phyloP scores from a whole-genome alignment of 1,284 basidiomycete genomes.

The Puccinia coronata region DNA sequence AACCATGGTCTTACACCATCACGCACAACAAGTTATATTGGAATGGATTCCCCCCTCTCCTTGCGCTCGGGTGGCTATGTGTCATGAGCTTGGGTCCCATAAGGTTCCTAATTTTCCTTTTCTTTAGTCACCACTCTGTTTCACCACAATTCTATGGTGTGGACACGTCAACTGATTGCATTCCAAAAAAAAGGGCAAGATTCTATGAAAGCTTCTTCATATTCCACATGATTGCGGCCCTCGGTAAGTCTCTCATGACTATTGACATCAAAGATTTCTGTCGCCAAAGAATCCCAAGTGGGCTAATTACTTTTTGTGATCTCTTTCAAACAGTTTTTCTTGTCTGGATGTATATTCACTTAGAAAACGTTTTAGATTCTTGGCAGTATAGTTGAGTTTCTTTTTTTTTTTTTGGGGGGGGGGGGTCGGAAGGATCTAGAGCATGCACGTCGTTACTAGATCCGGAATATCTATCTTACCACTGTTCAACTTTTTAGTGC shows the following conservation, averaged over 20 bases:
- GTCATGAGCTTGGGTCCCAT: slow-evolving; percentile 47
- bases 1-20: slow-evolving; percentile 39
- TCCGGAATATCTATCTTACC: background rate
- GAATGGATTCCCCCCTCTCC: slow-evolving; percentile 39
- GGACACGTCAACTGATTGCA: background rate
- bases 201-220: slow-evolving; percentile 48
- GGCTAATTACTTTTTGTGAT: background rate
- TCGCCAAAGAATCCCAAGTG: background rate
- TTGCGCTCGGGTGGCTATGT: slow-evolving; percentile 45
- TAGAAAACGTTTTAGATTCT: slow-evolving; percentile 25
- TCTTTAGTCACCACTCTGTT: background rate
- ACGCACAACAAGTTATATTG: slow-evolving; percentile 26
- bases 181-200: slow-evolving; percentile 11
- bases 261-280: background rate
- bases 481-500: slow-evolving; percentile 3
- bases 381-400: slow-evolving; percentile 30
- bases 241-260: slow-evolving; percentile 16
- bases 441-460: background rate
- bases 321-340: background rate
- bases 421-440: background rate
- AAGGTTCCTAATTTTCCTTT: background rate
- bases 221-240: slow-evolving; percentile 38
- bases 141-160: background rate
- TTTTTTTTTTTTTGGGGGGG: background rate
- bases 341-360: slow-evolving; percentile 26